These are phyloP conservation scores for Pseudogymnoascus sp. DNA, from an alignment of 2,329 filamentous ascomycete species.

Conservation along the genomic window DNA sequence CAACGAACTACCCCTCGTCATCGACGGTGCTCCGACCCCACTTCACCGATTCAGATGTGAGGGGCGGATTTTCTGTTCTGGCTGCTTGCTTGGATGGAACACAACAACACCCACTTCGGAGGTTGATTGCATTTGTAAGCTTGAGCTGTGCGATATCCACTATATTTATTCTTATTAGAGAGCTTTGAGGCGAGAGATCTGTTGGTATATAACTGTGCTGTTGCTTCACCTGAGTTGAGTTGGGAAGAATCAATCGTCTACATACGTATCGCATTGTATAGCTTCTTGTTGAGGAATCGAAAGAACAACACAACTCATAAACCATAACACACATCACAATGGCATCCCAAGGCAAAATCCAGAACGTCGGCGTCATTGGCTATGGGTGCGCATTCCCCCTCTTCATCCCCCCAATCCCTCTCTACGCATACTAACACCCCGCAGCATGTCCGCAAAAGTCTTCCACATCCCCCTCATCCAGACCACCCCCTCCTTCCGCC, in stretches of 20 bases:
- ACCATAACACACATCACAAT: slow-evolving; percentile 13
- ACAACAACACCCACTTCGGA: no score
- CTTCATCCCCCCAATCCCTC: background rate
- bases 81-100: no score
- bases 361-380: slow-evolving; percentile 52
- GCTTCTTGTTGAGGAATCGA: background rate
- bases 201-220: background rate
- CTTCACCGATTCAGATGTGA: background rate
- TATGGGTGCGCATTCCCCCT: slow-evolving; percentile 35
- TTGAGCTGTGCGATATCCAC: background rate
- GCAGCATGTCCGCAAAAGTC: slow-evolving; percentile 59
- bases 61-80: background rate
- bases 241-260: background rate
- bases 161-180: background rate
- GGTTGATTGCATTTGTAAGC: background rate
- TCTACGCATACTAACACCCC: slow-evolving; percentile 11
- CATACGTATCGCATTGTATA: background rate
- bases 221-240: background rate
- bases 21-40: background rate
- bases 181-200: background rate
- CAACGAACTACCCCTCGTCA: background rate
- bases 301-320: background rate
- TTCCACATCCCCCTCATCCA: slow-evolving; percentile 78
- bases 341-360: slow-evolving; percentile 31
- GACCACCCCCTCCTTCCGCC: slow-evolving; percentile 54